Evolutionary conservation across 2,329 filamentous ascomycete species (phyloP).

Genomic region (Colletotrichum camelliae): DNA sequence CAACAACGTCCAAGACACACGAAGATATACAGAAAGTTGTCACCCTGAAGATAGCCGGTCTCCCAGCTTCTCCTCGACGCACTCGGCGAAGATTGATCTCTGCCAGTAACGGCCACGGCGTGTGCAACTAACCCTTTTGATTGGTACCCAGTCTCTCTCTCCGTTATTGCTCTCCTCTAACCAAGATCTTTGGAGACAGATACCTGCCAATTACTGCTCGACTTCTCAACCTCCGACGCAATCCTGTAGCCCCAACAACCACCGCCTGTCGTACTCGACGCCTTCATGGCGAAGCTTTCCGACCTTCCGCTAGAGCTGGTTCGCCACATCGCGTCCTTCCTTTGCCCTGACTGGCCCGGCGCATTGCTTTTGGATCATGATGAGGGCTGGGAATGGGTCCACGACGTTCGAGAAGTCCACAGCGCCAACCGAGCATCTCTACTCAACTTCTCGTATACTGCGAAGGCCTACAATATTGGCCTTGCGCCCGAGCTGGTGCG

Average conservation of each 20-base stretch:
- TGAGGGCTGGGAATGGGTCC: not conserved
- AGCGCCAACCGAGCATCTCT: not conserved
- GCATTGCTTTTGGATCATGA: not conserved
- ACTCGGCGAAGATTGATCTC: not conserved
- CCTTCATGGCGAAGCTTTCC: not conserved
- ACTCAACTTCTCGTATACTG: not conserved
- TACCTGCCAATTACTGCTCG: not conserved
- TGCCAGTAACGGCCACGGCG: not conserved
- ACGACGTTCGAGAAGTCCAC: not conserved
- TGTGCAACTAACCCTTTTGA: fast-evolving
- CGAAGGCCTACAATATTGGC: not conserved
- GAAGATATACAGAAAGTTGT: fast-evolving
- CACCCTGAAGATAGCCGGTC: not conserved
- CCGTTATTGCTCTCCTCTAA: not conserved
- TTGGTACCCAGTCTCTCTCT: not conserved
- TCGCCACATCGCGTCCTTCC: not conserved
- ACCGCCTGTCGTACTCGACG: not conserved
- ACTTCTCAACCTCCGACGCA: not conserved
- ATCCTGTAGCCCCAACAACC: fast-evolving
- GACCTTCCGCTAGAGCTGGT: not conserved
- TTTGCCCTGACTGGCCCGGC: not conserved
- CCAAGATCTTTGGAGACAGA: fast-evolving
- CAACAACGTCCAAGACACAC: not conserved
- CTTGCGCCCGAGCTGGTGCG: not conserved
- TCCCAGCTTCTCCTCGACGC: not conserved